Evolutionary conservation across 1,284 basidiomycete genomes (phyloP).

Genomic region (Nidula niveotomentosa): DNA sequence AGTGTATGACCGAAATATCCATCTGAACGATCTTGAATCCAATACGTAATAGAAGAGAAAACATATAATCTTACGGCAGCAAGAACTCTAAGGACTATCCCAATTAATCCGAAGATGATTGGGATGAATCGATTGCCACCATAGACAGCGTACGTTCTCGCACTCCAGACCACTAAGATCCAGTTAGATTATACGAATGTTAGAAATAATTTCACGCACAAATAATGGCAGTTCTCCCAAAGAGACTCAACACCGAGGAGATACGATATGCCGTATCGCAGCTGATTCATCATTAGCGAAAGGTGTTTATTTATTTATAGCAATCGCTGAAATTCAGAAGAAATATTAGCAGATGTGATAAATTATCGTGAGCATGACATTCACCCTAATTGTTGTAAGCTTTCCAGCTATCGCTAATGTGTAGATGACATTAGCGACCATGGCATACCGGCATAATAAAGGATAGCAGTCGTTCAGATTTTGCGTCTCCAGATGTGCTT

Average conservation of each 20-base stretch:
- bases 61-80: slow-evolving; percentile 5
- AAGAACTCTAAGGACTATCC: slow-evolving; percentile 2
- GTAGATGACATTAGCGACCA: not conserved
- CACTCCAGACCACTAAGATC: slow-evolving; percentile 8
- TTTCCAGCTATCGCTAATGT: not conserved
- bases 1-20: not conserved
- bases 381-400: not conserved
- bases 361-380: not conserved
- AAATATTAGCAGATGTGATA: not conserved
- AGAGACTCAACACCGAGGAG: not conserved
- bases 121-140: slow-evolving; percentile 7
- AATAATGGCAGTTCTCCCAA: not conserved
- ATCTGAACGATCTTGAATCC: not conserved
- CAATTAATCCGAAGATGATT: slow-evolving; percentile 4
- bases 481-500: not conserved
- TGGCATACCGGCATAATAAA: not conserved
- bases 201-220: not conserved
- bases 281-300: not conserved
- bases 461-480: not conserved
- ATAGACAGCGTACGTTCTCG: slow-evolving; percentile 11
- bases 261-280: not conserved
- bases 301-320: not conserved
- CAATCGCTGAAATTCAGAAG: not conserved
- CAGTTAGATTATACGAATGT: not conserved
- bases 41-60: too few relatives aligned